Conservation (phyloP, 2,329 filamentous ascomycete genomes). For the Fusarium buxicola region DNA sequence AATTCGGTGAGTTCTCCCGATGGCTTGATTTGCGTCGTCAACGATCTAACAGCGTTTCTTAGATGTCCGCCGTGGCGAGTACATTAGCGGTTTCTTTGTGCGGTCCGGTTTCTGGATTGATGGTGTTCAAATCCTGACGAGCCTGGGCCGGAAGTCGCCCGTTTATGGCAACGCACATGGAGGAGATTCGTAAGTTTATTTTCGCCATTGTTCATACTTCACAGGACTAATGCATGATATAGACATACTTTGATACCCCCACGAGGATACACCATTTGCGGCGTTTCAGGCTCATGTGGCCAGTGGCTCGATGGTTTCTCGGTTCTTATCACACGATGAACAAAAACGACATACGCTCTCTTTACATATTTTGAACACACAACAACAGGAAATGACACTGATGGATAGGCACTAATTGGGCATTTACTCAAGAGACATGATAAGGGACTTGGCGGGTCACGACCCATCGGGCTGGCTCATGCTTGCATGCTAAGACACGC, state of each 20-base stretch:
- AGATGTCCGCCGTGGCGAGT: constrained; percentile 89
- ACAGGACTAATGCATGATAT: constrained; percentile 35
- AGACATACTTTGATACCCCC: constrained; percentile 92
- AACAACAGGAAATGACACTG: constrained; percentile 19
- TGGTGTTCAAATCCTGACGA: constrained; percentile 90
- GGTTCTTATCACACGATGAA: constrained; percentile 69
- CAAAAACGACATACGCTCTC: constrained; percentile 1
- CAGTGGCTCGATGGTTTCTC: constrained; percentile 88
- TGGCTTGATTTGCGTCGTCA: background rate
- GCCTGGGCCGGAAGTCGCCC: constrained; percentile 84
- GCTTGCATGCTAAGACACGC: constrained; percentile 13
- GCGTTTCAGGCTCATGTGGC: constrained; percentile 84
- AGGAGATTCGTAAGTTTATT: constrained; percentile 79
- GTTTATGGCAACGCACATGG: constrained; percentile 85
- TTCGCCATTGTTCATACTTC: background rate
- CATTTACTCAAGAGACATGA: constrained; percentile 17
- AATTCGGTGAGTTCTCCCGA: constrained; percentile 70
- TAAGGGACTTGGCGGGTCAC: background rate
- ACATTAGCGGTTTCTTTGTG: constrained; percentile 86
- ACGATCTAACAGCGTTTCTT: constrained; percentile 45
- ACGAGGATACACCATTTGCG: constrained; percentile 87
- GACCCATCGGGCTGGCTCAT: background rate
- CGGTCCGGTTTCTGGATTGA: constrained; percentile 87
- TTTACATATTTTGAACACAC: constrained; percentile 27
- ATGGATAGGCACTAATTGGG: constrained; percentile 31